Percentiles rank a stretch among this genome's conserved stretches.
Evolutionary conservation across 768 basidiomycete genomes (phyloP).

Genomic region (Bullera alba): DNA sequence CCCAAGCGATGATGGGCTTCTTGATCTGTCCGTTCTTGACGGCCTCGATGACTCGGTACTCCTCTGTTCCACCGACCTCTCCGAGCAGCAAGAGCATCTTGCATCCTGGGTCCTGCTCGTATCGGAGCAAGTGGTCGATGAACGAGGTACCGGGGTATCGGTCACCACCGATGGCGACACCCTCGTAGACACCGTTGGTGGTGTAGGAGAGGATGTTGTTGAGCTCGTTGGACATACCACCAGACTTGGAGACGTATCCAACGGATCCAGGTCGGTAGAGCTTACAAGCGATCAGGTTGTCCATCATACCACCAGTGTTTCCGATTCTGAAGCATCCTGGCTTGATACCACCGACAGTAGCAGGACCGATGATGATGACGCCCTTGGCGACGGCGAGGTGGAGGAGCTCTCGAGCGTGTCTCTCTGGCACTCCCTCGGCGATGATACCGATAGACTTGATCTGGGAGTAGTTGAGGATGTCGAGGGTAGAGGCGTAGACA

Average conservation of each 20-base stretch:
- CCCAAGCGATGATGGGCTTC: constrained; percentile 99
- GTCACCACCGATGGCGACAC: constrained; percentile 99
- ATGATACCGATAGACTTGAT: constrained; percentile 80
- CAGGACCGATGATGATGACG: constrained; percentile 90
- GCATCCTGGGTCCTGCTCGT: constrained; percentile 93
- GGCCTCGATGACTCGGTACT: constrained; percentile 97
- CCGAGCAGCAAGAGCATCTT: constrained; percentile 99
- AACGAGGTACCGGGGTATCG: constrained; percentile 97
- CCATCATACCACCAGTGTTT: constrained; percentile 99
- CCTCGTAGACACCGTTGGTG: constrained; percentile 99
- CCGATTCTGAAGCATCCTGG: constrained; percentile 99
- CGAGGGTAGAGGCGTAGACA: constrained; percentile 89
- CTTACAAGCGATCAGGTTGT: constrained; percentile 98
- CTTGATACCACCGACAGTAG: constrained; percentile 99
- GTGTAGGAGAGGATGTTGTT: constrained; percentile 97
- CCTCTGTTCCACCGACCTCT: constrained; percentile 97
- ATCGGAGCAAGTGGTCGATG: constrained; percentile 96
- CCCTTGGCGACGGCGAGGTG: constrained; percentile 76
- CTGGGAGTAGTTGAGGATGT: constrained; percentile 68
- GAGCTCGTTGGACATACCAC: constrained; percentile 99
- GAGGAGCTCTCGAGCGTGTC: constrained; percentile 92
- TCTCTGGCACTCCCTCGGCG: constrained; percentile 97
- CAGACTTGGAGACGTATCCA: constrained; percentile 98
- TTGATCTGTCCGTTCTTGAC: constrained; percentile 88
- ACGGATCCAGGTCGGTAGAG: constrained; percentile 96